Percentiles rank a stretch among this genome's conserved stretches.
These are phyloP conservation scores for Cutaneotrichosporon spelunceum DNA, from an alignment of 1,284 basidiomycete genomes.

Conservation along the genomic window DNA sequence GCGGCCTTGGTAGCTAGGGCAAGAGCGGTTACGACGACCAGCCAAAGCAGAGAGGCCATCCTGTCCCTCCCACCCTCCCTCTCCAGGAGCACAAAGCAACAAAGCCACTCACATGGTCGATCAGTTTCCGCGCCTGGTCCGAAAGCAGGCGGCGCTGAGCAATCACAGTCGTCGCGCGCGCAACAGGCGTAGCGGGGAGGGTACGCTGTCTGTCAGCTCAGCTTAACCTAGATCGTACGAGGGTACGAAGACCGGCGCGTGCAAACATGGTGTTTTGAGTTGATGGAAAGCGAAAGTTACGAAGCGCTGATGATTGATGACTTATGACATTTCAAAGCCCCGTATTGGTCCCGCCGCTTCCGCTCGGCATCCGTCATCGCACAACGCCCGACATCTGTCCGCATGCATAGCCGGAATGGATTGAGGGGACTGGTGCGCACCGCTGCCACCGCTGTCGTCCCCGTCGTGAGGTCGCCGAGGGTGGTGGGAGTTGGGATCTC, in stretches of 20 bases:
- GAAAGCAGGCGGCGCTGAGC: constrained; percentile 51
- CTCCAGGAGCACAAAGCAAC: constrained; percentile 28
- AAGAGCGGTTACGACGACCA: too few relatives aligned
- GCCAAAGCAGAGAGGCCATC: too few relatives aligned
- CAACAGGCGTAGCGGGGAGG: constrained; percentile 42
- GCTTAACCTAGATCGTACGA: constrained; percentile 31
- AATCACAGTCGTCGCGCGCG: constrained; percentile 32
- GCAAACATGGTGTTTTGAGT: constrained; percentile 40
- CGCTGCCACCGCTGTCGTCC: too few relatives aligned
- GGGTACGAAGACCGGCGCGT: constrained; percentile 43
- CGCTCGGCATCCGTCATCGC: not conserved
- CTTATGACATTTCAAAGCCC: not conserved
- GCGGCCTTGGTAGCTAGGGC: too few relatives aligned
- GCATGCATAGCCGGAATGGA: not conserved
- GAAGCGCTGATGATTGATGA: constrained; percentile 4
- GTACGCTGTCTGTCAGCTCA: constrained; percentile 40
- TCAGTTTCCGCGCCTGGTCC: constrained; percentile 53
- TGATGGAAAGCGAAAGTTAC: not conserved
- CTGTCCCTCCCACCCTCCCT: constrained; percentile 10
- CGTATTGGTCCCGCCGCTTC: constrained; percentile 10
- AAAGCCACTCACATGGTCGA: constrained; percentile 52
- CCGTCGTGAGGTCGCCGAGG: too few relatives aligned
- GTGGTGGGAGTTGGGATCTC: too few relatives aligned
- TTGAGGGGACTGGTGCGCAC: too few relatives aligned
- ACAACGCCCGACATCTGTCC: not conserved